These are phyloP conservation scores for Talaromyces sp. DNA, from an alignment of 2,329 filamentous ascomycete species.

Conservation along the genomic window DNA sequence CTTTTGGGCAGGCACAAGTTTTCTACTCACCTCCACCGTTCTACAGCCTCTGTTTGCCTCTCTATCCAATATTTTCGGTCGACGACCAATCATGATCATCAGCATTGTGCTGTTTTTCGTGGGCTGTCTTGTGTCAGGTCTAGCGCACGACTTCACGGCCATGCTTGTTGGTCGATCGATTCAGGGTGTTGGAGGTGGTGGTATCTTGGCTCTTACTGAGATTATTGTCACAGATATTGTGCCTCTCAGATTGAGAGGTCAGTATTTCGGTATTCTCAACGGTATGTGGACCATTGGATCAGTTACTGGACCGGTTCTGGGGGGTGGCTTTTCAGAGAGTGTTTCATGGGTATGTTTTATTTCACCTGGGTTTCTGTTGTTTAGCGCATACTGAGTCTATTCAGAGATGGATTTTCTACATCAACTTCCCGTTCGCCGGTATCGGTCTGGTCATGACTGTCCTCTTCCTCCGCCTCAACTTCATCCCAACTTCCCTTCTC, in stretches of 20 bases:
- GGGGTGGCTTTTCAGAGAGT: constrained; percentile 27
- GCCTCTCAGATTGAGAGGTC: constrained; percentile 35
- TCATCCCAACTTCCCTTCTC: constrained; percentile 52
- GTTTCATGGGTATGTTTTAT: constrained; percentile 30
- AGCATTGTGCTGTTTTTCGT: constrained; percentile 49
- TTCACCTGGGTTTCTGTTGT: too few species aligned
- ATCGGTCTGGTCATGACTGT: constrained; percentile 24
- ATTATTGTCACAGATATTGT: constrained; percentile 48
- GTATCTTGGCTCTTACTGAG: constrained; percentile 41
- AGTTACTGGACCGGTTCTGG: constrained; percentile 46
- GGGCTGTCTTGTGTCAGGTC: constrained; percentile 53
- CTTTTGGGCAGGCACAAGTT: constrained; percentile 70
- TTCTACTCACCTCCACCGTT: constrained; percentile 60
- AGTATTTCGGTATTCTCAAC: constrained; percentile 28
- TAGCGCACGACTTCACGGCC: constrained; percentile 41
- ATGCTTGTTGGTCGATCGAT: constrained; percentile 56
- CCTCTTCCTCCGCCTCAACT: constrained; percentile 27
- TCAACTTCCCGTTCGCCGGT: constrained; percentile 29
- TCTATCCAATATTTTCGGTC: constrained; percentile 52
- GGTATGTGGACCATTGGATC: constrained; percentile 37
- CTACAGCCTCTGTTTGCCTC: constrained; percentile 53
- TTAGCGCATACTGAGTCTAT: not conserved
- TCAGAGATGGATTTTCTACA: constrained; percentile 40
- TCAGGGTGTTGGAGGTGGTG: constrained; percentile 52
- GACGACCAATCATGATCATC: constrained; percentile 41